Base-by-base conservation (phyloP, 192 early-diverging fungal species). In the Coemansia sp. region DNA sequence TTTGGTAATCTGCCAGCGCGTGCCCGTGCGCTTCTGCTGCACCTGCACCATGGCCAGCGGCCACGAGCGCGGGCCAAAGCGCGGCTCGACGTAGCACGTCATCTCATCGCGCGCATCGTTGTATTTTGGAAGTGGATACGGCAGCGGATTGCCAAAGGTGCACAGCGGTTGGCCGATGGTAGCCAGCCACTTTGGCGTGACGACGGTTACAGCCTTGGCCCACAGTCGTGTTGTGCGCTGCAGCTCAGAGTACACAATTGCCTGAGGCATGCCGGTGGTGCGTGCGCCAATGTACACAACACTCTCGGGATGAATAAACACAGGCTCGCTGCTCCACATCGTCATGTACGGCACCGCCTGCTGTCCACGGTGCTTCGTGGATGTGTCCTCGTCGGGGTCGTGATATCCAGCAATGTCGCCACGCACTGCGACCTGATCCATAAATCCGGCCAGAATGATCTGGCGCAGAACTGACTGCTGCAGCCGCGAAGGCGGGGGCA, bases 341-440 rank as follows among this genome's bases (percentile, higher is more conserved):
- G 88, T 85, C 54, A 84, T 75, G 64, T 92, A 92, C 1, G 79
- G 74, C 26, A 64, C 68, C 1, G 79, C 76, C n/a, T 74, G 80
- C 61, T 74, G 79, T 12, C 80, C 72, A 57, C 80, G 77, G 35
- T 76, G 76, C 64, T 85, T 85, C 57, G 64, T 82, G 75, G 69
- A 87, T 60, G 62, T 17, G 55, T 71, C 72, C 17, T 61, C 69
- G 43, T 70, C 77, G 7, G 61, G 60, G 41, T 65, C 69, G 52
- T 70, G 74, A 57, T 67, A 69, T 27, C 75, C 87, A 23, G 92
- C 85, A n/a, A 92, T 74, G 51, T 96, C 94, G 63, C 84, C 86
- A 2, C 93, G 87, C 51, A 89, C 77, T 1, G 97, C 97, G n/a
- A 99, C 86, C 7, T 90, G 91, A 65, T 99, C 97, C 54, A 93